A percentile compares a stretch with the other conserved stretches of the same genome.
Conservation (phyloP, 164 flowering plant genomes). For the Akebia trifoliata region DNA sequence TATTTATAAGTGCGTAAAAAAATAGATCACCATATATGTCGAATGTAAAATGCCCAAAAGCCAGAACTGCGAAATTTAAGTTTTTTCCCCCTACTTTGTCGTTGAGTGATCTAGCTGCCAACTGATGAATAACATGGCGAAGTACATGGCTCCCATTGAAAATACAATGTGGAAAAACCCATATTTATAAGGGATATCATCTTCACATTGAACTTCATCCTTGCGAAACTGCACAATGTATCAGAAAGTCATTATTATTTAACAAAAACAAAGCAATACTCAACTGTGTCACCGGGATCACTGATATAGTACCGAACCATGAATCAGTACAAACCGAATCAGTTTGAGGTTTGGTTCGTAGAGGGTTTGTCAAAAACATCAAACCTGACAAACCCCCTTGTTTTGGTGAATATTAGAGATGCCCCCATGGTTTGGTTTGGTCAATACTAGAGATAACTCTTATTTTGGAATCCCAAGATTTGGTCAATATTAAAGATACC, state of each 20-base stretch:
- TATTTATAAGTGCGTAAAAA: neutral
- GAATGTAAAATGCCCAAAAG: neutral
- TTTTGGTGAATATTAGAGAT: too few relatives aligned
- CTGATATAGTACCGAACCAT: too few relatives aligned
- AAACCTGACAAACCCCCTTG: too few relatives aligned
- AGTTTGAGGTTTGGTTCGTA: too few relatives aligned
- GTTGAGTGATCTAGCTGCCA: conserved; percentile 72
- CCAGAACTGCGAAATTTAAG: too few relatives aligned
- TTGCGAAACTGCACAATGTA: conserved; percentile 51
- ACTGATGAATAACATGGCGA: conserved; percentile 87
- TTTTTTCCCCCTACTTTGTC: conserved; percentile 54
- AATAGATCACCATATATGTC: neutral
- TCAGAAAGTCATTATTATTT: conserved; percentile 1
- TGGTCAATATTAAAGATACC: too few relatives aligned
- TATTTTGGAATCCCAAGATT: too few relatives aligned
- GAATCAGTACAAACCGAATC: too few relatives aligned
- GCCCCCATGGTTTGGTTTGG: too few relatives aligned
- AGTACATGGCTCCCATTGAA: conserved; percentile 89
- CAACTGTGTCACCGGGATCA: too few relatives aligned
- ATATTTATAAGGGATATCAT: conserved; percentile 75
- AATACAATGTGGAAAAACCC: conserved; percentile 84
- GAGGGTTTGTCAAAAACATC: too few relatives aligned
- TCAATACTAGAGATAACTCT: too few relatives aligned
- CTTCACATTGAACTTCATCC: conserved; percentile 45
- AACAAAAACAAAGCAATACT: neutral